These are phyloP conservation scores for Halophytophthora polymorphica DNA, from an alignment of 352 stramenopile species.

Conservation along the genomic window DNA sequence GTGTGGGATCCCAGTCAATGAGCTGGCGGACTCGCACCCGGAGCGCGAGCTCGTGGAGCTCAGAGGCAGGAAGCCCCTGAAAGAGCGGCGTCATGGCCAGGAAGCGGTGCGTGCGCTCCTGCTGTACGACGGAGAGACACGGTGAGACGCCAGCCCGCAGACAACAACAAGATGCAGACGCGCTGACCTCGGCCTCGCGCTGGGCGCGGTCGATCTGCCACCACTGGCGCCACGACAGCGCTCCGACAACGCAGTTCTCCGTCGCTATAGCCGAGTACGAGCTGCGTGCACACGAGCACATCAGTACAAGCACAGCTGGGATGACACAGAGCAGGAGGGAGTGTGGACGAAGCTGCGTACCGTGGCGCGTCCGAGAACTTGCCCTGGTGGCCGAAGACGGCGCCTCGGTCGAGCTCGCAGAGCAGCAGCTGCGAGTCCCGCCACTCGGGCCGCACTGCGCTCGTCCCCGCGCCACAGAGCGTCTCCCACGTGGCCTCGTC, in stretches of 20 bases:
- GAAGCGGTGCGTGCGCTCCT: constrained; percentile 31
- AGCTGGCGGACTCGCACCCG: constrained; percentile 18
- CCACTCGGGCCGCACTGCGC: constrained; percentile 14
- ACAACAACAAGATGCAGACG: neutral
- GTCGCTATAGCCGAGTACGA: constrained; percentile 25
- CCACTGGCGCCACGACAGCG: constrained; percentile 34
- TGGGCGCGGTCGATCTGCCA: constrained; percentile 25
- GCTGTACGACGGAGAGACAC: constrained; percentile 12
- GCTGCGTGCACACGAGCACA: constrained; percentile 6
- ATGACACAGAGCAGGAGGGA: neutral
- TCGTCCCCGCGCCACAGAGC: constrained; percentile 1
- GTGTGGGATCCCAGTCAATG: neutral
- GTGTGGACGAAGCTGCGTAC: constrained; percentile 5
- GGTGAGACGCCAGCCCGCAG: neutral
- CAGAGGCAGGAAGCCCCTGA: constrained; percentile 20
- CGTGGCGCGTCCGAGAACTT: constrained; percentile 14
- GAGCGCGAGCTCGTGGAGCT: constrained; percentile 28
- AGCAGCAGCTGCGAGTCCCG: constrained; percentile 22
- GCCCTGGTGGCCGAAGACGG: constrained; percentile 33
- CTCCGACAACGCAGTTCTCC: constrained; percentile 21
- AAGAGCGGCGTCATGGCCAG: constrained; percentile 40
- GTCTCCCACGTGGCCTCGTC: constrained; percentile 11
- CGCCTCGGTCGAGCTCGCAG: constrained; percentile 20
- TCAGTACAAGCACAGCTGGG: neutral
- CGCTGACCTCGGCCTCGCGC: constrained; percentile 25